These are phyloP conservation scores for Alternaria burnsii DNA, from an alignment of 2,329 filamentous ascomycete species.

Conservation along the genomic window DNA sequence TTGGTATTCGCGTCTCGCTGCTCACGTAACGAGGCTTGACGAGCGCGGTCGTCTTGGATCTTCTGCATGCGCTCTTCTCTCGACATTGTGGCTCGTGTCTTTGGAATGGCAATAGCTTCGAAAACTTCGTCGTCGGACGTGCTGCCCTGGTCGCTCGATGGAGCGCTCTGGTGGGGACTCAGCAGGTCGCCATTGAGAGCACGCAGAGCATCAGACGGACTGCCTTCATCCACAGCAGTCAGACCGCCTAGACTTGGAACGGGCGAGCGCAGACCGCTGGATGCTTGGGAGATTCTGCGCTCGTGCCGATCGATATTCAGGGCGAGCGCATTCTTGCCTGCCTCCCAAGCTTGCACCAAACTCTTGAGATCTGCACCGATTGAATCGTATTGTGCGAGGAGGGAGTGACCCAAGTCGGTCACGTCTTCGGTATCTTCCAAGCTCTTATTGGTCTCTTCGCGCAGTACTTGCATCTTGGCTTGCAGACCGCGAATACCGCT, in stretches of 20 bases:
- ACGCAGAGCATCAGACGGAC: slow-evolving; percentile 74
- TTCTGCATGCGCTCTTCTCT: slow-evolving; percentile 87
- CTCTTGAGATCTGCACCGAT: slow-evolving; percentile 85
- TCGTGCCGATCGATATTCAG: slow-evolving; percentile 84
- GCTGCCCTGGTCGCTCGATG: slow-evolving; percentile 59
- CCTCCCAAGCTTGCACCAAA: slow-evolving; percentile 60
- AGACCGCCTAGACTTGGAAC: slow-evolving; percentile 70
- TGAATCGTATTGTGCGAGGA: slow-evolving; percentile 92
- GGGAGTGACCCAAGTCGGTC: slow-evolving; percentile 76
- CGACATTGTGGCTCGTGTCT: slow-evolving; percentile 72
- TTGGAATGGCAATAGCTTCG: slow-evolving; percentile 83
- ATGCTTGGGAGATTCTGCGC: slow-evolving; percentile 62
- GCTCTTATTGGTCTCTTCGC: slow-evolving; percentile 85
- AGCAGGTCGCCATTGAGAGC: slow-evolving; percentile 77
- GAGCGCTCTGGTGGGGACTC: slow-evolving; percentile 51
- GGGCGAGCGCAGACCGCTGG: slow-evolving; percentile 58
- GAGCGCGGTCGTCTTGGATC: slow-evolving; percentile 85
- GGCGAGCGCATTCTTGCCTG: slow-evolving; percentile 81
- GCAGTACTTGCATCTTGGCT: slow-evolving; percentile 90
- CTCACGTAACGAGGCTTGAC: slow-evolving; percentile 74
- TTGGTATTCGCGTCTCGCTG: slow-evolving; percentile 82
- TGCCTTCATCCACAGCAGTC: slow-evolving; percentile 61
- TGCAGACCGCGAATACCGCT: slow-evolving; percentile 91
- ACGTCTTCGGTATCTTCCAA: slow-evolving; percentile 75
- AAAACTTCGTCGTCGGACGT: slow-evolving; percentile 80